phyloP scores from a whole-genome alignment of 768 basidiomycete species.

The Grammothele lineata region DNA sequence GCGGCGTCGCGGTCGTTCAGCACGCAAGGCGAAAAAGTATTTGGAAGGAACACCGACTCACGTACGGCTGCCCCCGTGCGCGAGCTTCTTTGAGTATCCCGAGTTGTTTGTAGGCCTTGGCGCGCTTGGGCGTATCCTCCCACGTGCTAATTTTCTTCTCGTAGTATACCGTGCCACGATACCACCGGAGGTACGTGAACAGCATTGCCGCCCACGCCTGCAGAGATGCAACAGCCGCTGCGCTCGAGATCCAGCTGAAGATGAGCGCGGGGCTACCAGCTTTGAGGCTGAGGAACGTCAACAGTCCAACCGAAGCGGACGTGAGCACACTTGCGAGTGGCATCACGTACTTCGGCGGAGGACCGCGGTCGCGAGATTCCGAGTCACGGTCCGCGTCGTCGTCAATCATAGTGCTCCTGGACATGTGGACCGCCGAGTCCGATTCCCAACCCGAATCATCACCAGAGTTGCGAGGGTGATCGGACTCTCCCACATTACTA shows the following conservation, averaged over 20 bases:
- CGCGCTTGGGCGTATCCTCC: background rate
- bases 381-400: no score
- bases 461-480: no score
- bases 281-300: constrained; percentile 13
- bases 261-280: constrained; percentile 7
- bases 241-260: constrained; percentile 18
- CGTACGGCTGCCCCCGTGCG: constrained; percentile 23
- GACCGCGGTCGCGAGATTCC: no score
- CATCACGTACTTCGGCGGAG: constrained; percentile 9
- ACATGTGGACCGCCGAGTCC: no score
- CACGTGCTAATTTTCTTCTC: constrained; percentile 13
- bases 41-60: constrained; percentile 1
- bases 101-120: constrained; percentile 12
- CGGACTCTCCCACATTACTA: no score
- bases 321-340: constrained; percentile 17
- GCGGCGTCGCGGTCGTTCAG: background rate
- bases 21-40: no score
- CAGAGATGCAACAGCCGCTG: constrained; percentile 22
- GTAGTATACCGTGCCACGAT: constrained; percentile 21
- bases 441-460: no score
- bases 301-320: constrained; percentile 15
- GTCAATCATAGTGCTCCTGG: no score
- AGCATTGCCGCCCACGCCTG: constrained; percentile 24
- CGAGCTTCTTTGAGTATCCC: constrained; percentile 19
- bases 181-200: constrained; percentile 25